Base-by-base conservation (phyloP, 2,329 filamentous ascomycete genomes). In the Cladosporium halotolerans region DNA sequence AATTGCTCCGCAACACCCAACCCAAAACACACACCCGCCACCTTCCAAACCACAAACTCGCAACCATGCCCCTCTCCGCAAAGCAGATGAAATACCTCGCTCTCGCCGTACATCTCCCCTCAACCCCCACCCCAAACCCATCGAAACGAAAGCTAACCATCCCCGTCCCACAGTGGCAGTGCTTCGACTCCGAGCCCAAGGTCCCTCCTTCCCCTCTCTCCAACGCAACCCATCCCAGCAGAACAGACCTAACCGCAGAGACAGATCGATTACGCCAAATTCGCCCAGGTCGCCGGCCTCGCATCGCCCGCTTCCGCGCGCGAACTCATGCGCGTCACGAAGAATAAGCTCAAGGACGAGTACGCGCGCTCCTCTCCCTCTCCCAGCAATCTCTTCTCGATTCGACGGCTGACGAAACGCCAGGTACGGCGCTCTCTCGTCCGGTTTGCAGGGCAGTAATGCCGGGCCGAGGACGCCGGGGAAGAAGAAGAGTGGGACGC, bases 201-300 rank as follows among this genome's bases (percentile, higher is more conserved):
- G 64, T 66, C 54, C 31, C 45, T 23, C n/a, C 31, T 13, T 36
- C 43, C 28, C 34, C 33, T 16, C 9, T 16, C 13, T 6, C 11
- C 44, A 16, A 36, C 19, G 2, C n/a, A 4, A 3, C 46, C 23
- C 16, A 39, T 4, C 18, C 9, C 18, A 34, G 42, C 36, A 2
- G 3, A 39, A 39, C 10, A 39, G 16, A 14, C 36, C 40, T 42
- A 28, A 9, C 45, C 34, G 4, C 28, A 9, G 2, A n/a, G 14
- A 33, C 53, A 68, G 65, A 64, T 68, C 62, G 63, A 69, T 61
- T 68, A 63, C 56, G 58, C 59, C 28, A 65, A 65, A 55, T 67
- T 68, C 61, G 55, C 55, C 55, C 19, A 50, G 19, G 54, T 68
- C 55, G 61, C 63, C 40, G 57, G 58, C 54, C 62, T 65, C 56